Base-by-base conservation (phyloP, 2,329 filamentous ascomycete species). In the Aureobasidium sp. region DNA sequence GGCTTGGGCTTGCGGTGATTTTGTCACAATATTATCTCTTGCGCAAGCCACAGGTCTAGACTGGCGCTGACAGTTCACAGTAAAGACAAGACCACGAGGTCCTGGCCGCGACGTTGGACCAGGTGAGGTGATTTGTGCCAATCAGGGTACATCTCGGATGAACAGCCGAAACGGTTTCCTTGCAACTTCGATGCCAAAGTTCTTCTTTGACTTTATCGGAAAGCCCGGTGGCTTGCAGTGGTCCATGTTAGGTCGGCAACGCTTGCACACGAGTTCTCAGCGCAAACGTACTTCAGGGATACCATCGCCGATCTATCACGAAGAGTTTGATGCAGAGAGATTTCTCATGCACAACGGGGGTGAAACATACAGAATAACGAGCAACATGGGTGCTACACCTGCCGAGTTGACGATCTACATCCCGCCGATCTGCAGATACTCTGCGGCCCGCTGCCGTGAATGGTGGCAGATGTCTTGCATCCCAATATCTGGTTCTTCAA, bases 11-110 rank as follows among this genome's bases (percentile, higher is more conserved):
- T 22, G 27, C 15, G 11, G 27, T 12, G 39, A 34, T 45, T 57
- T 45, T 45, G 53, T 57, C 53, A 57, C 36, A 25, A 45, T 44
- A 56, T 55, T 34, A 27, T 56, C 29, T 45, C 6, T 29, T 56
- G 27, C 53, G 53, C 53, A 57, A 57, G 53, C 53, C 53, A 57
- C 53, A 22, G 29, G 39, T 44, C 53, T 57, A 45, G 53, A 45
- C 53, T 45, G 5, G 20, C 36, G 53, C 53, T 57, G 53, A 36
- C 53, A 57, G 52, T 45, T 57, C n/a, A n/a, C 6, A n/a, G 36
- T 25, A 25, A 14, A 20, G 37, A 37, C 37, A 45, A 27, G 53
- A 34, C 31, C 31, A 34, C 45, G 39, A 45, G 45, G 12, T 22
- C 20, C n/a, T 25, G 53, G 41, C 11, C 51, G 15, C 22, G 51